These are phyloP conservation scores for Penicillium cataractarum DNA, from an alignment of 495 filamentous ascomycete species.

Conservation along the genomic window DNA sequence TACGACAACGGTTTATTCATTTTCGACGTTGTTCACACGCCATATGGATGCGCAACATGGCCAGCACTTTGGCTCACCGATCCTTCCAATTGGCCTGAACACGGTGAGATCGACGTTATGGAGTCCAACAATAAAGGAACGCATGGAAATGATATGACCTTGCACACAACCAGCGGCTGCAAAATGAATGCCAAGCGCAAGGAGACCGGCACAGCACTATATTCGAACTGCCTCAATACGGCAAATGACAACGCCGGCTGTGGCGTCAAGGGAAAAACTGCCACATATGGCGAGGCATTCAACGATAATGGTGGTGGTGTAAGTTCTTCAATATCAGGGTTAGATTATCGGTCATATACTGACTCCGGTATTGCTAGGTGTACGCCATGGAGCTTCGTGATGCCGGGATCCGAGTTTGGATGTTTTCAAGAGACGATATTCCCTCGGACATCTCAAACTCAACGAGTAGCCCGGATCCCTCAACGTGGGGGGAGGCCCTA, in stretches of 20 bases:
- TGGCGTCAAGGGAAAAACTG: constrained; percentile 33
- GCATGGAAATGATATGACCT: constrained; percentile 36
- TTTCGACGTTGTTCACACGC: constrained; percentile 46
- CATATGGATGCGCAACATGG: constrained; percentile 52
- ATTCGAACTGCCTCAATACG: constrained; percentile 24
- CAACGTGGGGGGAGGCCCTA: constrained; percentile 34
- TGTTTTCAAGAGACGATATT: constrained; percentile 38
- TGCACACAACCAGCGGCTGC: constrained; percentile 40
- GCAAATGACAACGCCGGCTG: constrained; percentile 42
- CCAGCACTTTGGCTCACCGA: constrained; percentile 61
- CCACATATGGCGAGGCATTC: constrained; percentile 41
- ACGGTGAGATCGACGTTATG: constrained; percentile 48
- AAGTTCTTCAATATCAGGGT: constrained; percentile 4
- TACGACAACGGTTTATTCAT: constrained; percentile 53
- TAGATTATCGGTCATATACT: not conserved
- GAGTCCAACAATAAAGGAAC: constrained; percentile 40
- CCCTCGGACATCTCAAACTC: constrained; percentile 34
- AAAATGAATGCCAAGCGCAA: constrained; percentile 45
- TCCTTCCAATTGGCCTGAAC: constrained; percentile 53
- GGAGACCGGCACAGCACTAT: constrained; percentile 28
- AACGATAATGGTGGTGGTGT: constrained; percentile 46
- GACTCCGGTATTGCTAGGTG: constrained; percentile 16
- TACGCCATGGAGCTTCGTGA: constrained; percentile 44
- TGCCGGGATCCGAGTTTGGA: constrained; percentile 45
- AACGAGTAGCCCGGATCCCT: constrained; percentile 36